phyloP scores from a whole-genome alignment of 106 monocot species.

The Acorus calamus region DNA sequence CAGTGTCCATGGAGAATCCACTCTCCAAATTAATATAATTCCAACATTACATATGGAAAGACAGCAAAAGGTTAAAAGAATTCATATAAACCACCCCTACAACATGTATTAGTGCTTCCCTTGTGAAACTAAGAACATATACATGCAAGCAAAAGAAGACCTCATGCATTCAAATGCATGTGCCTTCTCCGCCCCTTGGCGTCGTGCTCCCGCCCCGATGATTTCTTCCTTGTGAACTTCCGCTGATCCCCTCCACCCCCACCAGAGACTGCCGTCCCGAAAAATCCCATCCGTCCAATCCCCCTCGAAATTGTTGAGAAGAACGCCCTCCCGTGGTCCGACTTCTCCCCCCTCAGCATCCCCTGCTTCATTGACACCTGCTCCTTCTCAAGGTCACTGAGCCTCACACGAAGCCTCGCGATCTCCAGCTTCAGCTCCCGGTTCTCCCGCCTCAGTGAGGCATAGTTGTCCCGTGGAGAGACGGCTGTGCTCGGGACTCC shows the following conservation, averaged over 20 bases:
- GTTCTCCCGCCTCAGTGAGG: slow-evolving; percentile 78
- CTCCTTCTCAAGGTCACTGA: slow-evolving; percentile 78
- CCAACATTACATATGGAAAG: too few relatives aligned
- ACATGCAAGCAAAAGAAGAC: too few relatives aligned
- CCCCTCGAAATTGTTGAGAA: slow-evolving; percentile 55
- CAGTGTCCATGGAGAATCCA: too few relatives aligned
- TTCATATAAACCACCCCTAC: too few relatives aligned
- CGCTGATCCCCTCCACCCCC: slow-evolving; percentile 12
- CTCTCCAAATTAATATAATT: too few relatives aligned
- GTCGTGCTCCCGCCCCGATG: slow-evolving; percentile 15
- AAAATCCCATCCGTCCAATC: slow-evolving; percentile 45
- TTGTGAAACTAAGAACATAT: too few relatives aligned
- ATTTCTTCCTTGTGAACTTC: slow-evolving; percentile 23
- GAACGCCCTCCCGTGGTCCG: slow-evolving; percentile 51
- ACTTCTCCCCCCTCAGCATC: slow-evolving; percentile 31
- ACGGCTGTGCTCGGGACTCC: slow-evolving; percentile 59
- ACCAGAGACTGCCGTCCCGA: slow-evolving; percentile 9
- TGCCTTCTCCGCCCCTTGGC: slow-evolving; percentile 42
- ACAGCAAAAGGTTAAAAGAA: too few relatives aligned
- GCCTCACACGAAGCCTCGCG: slow-evolving; percentile 67
- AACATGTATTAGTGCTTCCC: too few relatives aligned
- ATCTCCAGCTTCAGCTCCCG: slow-evolving; percentile 86
- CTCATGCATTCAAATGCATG: neutral
- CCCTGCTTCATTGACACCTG: slow-evolving; percentile 74
- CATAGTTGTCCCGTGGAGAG: slow-evolving; percentile 87